phyloP scores from a whole-genome alignment of 371 early-diverging fungal species.

The Lichtheimia hyalospora region DNA sequence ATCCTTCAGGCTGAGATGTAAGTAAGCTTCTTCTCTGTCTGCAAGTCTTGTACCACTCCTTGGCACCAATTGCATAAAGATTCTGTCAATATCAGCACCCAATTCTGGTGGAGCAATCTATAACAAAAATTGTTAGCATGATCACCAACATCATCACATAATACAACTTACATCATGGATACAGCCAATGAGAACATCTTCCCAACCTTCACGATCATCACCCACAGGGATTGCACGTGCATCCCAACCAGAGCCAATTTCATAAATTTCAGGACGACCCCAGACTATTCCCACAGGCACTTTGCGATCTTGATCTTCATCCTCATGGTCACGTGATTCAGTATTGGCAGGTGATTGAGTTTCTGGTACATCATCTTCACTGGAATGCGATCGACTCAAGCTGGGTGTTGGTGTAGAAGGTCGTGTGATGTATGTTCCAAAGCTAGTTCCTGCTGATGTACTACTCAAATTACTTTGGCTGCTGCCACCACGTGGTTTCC shows the following conservation, averaged over 20 bases:
- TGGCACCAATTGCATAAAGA: conserved; percentile 50
- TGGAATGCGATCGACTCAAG: background rate
- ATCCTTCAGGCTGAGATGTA: conserved; percentile 41
- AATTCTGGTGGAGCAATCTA: conserved; percentile 51
- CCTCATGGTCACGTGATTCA: no score
- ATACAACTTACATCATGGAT: conserved; percentile 37
- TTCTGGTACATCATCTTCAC: no score
- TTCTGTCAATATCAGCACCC: conserved; percentile 46
- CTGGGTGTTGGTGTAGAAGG: background rate
- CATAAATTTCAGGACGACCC: conserved; percentile 28
- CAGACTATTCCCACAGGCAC: background rate
- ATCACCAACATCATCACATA: background rate
- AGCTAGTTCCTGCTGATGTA: background rate
- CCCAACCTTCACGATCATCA: conserved; percentile 47
- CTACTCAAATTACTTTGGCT: background rate
- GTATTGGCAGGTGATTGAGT: no score
- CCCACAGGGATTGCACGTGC: conserved; percentile 24
- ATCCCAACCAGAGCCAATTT: conserved; percentile 37
- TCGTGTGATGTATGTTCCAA: background rate
- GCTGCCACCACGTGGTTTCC: conserved; percentile 7
- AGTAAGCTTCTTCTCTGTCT: conserved; percentile 48
- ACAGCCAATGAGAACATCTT: conserved; percentile 46
- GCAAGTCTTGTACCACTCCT: conserved; percentile 33
- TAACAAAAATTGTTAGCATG: background rate
- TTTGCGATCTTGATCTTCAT: no score